These are phyloP conservation scores for Brasenia schreberi DNA, from an alignment of 164 flowering plant species.

Conservation along the genomic window DNA sequence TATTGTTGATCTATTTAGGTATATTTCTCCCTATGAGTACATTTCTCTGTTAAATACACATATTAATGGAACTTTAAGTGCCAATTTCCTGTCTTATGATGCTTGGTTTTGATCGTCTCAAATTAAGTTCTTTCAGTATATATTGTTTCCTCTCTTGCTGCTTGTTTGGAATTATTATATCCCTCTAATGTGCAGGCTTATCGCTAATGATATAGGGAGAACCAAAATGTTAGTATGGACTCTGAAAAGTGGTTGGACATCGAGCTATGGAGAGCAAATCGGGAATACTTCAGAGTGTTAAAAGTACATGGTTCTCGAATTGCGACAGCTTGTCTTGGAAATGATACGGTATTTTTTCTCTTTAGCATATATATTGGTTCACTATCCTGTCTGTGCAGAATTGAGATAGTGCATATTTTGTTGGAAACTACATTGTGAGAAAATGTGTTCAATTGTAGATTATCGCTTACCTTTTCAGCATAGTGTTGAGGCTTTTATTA, in stretches of 20 bases:
- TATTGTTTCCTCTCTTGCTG: not conserved
- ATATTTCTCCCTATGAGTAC: not conserved
- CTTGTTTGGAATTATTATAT: not conserved
- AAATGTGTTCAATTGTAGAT: too few relatives aligned
- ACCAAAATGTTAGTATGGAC: conserved; percentile 96
- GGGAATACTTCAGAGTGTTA: conserved; percentile 59
- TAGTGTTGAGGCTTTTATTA: too few relatives aligned
- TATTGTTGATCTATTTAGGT: not conserved
- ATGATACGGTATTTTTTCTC: conserved; percentile 42
- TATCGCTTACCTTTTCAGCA: too few relatives aligned
- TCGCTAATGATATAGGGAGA: conserved; percentile 58
- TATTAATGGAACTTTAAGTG: too few relatives aligned
- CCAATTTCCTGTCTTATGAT: not conserved
- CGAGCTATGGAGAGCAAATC: conserved; percentile 69
- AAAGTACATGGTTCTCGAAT: conserved; percentile 89
- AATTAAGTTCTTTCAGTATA: not conserved
- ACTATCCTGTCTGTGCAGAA: too few relatives aligned
- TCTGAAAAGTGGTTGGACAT: conserved; percentile 99
- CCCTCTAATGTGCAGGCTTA: not conserved
- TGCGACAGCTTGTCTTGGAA: conserved; percentile 81
- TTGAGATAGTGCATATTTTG: too few relatives aligned
- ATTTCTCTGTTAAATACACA: not conserved
- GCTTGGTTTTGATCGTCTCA: not conserved
- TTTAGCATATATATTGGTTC: not conserved
- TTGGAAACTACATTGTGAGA: too few relatives aligned